Conservation (phyloP, 306 rosid species). For the Sicyos baderoa region DNA sequence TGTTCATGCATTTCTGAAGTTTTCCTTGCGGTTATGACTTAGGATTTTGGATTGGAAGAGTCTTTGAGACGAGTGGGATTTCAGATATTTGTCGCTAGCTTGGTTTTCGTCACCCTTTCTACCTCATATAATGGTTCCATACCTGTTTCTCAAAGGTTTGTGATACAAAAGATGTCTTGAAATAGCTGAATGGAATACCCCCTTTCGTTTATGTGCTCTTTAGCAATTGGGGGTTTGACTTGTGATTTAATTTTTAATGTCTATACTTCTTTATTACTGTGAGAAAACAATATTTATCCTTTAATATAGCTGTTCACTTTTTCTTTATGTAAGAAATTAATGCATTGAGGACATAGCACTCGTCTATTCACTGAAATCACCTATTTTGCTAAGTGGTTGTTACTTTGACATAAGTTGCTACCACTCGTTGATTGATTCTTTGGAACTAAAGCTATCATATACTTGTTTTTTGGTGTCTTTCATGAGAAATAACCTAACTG, state of each 20-base stretch:
- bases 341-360: neutral
- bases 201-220: neutral
- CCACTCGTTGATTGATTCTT: neutral
- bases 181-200: neutral
- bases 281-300: neutral
- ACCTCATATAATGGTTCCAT: constrained; percentile 46
- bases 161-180: neutral
- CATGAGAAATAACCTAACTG: neutral
- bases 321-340: neutral
- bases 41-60: constrained; percentile 63
- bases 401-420: neutral
- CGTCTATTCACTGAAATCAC: neutral
- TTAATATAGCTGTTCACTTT: neutral
- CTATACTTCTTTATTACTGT: neutral
- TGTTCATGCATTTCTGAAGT: neutral
- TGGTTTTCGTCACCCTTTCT: constrained; percentile 62
- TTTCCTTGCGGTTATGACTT: neutral
- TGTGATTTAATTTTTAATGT: neutral
- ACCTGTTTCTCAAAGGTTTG: constrained; percentile 51
- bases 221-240: neutral
- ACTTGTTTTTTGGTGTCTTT: neutral
- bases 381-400: neutral
- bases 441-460: neutral
- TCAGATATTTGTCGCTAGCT: constrained; percentile 50
- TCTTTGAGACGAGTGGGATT: constrained; percentile 42